These are phyloP conservation scores for Chrysoporthe cubensis DNA, from an alignment of 2,329 filamentous ascomycete genomes.

Conservation along the genomic window DNA sequence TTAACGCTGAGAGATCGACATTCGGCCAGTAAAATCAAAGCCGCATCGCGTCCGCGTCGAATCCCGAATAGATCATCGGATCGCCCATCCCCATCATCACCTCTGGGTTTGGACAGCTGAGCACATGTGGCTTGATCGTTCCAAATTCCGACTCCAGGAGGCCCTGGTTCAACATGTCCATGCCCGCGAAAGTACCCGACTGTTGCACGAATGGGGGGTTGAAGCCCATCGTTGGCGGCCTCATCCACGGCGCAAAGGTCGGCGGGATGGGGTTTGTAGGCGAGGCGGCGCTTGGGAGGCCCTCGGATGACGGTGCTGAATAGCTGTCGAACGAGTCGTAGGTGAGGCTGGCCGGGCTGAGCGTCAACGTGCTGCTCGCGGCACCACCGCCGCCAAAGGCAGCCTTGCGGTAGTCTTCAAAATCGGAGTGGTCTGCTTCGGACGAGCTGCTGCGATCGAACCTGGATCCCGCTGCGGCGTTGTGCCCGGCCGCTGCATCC, in stretches of 20 bases:
- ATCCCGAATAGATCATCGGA: conserved; percentile 62
- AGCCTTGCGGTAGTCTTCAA: conserved; percentile 58
- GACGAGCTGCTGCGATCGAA: conserved; percentile 58
- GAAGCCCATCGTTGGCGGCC: conserved; percentile 39
- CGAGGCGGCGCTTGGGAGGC: conserved; percentile 39
- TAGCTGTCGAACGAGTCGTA: conserved; percentile 48
- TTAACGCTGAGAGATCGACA: not conserved
- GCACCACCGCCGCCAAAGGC: conserved; percentile 46
- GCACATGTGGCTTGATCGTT: conserved; percentile 59
- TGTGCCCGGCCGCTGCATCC: conserved; percentile 39
- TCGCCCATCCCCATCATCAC: conserved; percentile 62
- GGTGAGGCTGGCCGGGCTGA: conserved; percentile 59
- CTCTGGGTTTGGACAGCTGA: conserved; percentile 56
- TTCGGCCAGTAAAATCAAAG: conserved; percentile 36
- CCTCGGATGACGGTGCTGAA: conserved; percentile 33
- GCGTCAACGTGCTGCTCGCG: conserved; percentile 46
- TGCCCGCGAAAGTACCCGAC: conserved; percentile 45
- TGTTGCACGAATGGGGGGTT: conserved; percentile 47
- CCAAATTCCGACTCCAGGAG: conserved; percentile 57
- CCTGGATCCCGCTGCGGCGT: conserved; percentile 42
- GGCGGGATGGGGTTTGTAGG: conserved; percentile 33
- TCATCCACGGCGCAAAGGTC: conserved; percentile 27
- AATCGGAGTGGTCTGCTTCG: conserved; percentile 59
- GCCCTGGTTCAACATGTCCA: conserved; percentile 53
- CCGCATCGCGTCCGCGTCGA: conserved; percentile 50